Base-by-base conservation (phyloP, 306 rosid species). In the Benincasa hispida region DNA sequence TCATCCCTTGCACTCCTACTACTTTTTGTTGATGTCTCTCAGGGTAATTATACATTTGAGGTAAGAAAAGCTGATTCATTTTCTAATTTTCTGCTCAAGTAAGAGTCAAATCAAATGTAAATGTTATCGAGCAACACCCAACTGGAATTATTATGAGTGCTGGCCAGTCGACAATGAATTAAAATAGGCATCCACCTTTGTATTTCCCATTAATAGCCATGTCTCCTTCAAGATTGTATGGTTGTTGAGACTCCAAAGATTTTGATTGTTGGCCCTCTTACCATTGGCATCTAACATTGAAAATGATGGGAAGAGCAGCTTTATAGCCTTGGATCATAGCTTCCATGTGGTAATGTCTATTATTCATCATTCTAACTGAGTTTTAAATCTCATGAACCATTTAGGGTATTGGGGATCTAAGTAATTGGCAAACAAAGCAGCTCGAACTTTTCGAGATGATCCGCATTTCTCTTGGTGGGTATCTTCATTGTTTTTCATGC, bases 1-100 rank as follows among this genome's bases (percentile, higher is more conserved):
- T 88, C 97, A 54, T 77, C 86, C 35, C 9, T 85, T 17, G 72
- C 84, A 9, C 37, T 77, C 74, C 73, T 88, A 67, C 81, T 86
- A 70, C 79, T 84, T 80, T 27, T 59, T 79, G 81, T 75, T 63
- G 79, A 80, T 79, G 83, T 89, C 22, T 83, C 84, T 28, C 74
- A 50, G 79, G 85, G 79, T 8, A 82, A 81, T 83, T 85, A 87
- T 51, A 39, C 83, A 48, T 21, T 88, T 70, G 84, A 88, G 93
- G 98, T 91, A 83, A 84, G 75, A 25, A 54, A 74, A 37, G 18
- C 57, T 18, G n/a, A 22, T 24, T 34, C 11, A 2, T 37, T 80
- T 22, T 42, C 53, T 13, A 6, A 28, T 47, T 3, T 41, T 14
- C 18, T 76, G 69, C 56, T 42, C 55, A 39, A 37, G 41, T 68